A percentile compares a stretch with the other conserved stretches of the same genome.
phyloP scores from a whole-genome alignment of 2,329 filamentous ascomycete species.

The Aspergillus brunneoviolaceus region DNA sequence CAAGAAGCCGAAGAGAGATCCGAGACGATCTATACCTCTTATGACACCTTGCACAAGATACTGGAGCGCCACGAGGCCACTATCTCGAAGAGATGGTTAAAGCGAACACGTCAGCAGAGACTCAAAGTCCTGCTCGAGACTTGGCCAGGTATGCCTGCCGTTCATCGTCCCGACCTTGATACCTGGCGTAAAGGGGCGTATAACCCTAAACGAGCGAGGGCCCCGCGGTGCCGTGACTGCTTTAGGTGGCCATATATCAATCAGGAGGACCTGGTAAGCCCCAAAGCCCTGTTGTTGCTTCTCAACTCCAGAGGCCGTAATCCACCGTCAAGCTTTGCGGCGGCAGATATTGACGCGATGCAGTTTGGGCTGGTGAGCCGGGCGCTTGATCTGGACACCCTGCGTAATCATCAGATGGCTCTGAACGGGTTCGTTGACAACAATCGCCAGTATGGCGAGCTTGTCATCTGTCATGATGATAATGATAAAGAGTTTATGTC shows the following conservation, averaged over 20 bases:
- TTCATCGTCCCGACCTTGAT: slow-evolving; percentile 55
- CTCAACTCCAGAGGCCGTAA: slow-evolving; percentile 54
- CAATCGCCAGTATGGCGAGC: slow-evolving; percentile 35
- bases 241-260: slow-evolving; percentile 59
- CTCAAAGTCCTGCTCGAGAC: slow-evolving; percentile 47
- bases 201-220: neutral
- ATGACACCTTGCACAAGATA: slow-evolving; percentile 42
- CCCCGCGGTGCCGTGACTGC: slow-evolving; percentile 30
- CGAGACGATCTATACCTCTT: slow-evolving; percentile 14
- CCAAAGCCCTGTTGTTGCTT: slow-evolving; percentile 48
- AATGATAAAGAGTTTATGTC: slow-evolving; percentile 25
- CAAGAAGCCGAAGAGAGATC: no score
- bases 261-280: slow-evolving; percentile 53
- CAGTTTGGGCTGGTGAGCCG: slow-evolving; percentile 28
- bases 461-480: slow-evolving; percentile 34
- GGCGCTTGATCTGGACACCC: no score
- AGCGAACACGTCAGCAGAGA: slow-evolving; percentile 52
- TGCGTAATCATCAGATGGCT: neutral
- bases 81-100: slow-evolving; percentile 56
- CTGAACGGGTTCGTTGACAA: slow-evolving; percentile 28
- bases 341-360: slow-evolving; percentile 42
- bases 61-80: slow-evolving; percentile 52
- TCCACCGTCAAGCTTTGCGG: slow-evolving; percentile 49
- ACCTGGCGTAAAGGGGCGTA: slow-evolving; percentile 17
- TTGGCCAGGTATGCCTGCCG: slow-evolving; percentile 52